Percentiles rank a stretch among this genome's conserved stretches.
Evolutionary conservation across 2,329 filamentous ascomycete genomes (phyloP).

Genomic region (Chlorencoelia australis): DNA sequence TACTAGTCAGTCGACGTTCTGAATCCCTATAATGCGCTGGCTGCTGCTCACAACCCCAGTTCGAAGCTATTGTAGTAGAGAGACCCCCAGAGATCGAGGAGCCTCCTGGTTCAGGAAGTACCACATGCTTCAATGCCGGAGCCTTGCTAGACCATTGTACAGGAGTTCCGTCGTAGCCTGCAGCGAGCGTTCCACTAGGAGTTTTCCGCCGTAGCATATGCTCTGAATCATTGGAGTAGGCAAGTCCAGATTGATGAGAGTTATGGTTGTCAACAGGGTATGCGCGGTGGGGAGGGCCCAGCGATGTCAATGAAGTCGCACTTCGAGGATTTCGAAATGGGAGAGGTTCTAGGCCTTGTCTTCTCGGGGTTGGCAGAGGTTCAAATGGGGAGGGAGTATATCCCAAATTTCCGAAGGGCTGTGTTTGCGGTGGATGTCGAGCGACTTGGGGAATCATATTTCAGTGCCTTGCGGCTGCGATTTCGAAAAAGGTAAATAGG

Average conservation of each 20-base stretch:
- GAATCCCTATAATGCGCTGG: conserved; percentile 9
- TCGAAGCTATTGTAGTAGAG: conserved; percentile 1
- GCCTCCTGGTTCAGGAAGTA: conserved; percentile 49
- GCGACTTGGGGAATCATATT: conserved; percentile 39
- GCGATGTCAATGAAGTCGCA: conserved; percentile 11
- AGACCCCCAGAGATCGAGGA: conserved; percentile 10
- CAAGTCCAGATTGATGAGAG: conserved; percentile 10
- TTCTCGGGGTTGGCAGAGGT: conserved; percentile 12
- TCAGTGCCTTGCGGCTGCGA: conserved; percentile 19
- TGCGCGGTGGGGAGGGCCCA: conserved; percentile 18
- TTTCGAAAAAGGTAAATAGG: conserved; percentile 8
- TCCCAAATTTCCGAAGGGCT: conserved; percentile 20
- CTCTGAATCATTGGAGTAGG: conserved; percentile 35
- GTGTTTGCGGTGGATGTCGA: conserved; percentile 29
- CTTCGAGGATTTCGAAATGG: conserved; percentile 24
- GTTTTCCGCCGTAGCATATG: conserved; percentile 85
- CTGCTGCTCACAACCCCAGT: conserved; percentile 1
- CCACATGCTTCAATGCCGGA: conserved; percentile 73
- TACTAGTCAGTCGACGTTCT: conserved; percentile 6
- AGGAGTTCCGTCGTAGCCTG: conserved; percentile 79
- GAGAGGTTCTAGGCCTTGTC: conserved; percentile 15
- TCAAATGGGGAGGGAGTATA: conserved; percentile 22
- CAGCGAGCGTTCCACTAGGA: conserved; percentile 84
- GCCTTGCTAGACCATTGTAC: conserved; percentile 63
- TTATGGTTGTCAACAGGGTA: conserved; percentile 21